Conservation (phyloP, 108 stramenopile species). For the Licmophora abbreviata region DNA sequence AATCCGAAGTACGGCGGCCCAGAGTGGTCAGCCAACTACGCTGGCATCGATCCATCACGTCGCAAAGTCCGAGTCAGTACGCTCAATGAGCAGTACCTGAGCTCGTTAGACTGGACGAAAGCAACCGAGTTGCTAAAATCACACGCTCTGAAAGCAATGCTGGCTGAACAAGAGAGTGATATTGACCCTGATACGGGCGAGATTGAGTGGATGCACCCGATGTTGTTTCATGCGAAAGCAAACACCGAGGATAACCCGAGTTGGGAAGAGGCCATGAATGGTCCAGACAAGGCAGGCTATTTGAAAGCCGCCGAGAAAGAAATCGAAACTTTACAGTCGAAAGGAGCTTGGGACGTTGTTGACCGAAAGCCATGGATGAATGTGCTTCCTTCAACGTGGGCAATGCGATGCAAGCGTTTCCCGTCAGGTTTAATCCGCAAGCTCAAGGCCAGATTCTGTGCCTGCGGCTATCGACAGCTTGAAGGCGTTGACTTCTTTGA, state of each 20-base stretch:
- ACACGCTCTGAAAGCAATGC: not conserved
- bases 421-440: constrained; percentile 38
- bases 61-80: not conserved
- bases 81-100: not conserved
- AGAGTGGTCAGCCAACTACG: not conserved
- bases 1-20: not conserved
- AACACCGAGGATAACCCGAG: constrained; percentile 20
- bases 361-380: constrained; percentile 5
- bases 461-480: constrained; percentile 36
- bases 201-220: constrained; percentile 1
- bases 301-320: constrained; percentile 25
- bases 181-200: not conserved
- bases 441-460: constrained; percentile 51
- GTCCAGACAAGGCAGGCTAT: constrained; percentile 14
- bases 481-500: constrained; percentile 56
- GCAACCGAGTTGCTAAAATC: not conserved
- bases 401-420: constrained; percentile 20
- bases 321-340: constrained; percentile 10
- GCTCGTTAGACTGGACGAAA: not conserved
- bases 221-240: constrained; percentile 4
- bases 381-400: constrained; percentile 27
- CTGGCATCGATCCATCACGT: not conserved
- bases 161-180: not conserved
- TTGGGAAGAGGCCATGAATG: constrained; percentile 30
- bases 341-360: constrained; percentile 25